These are phyloP conservation scores for Chlorociboria aeruginascens DNA, from an alignment of 495 filamentous ascomycete species.

Conservation along the genomic window DNA sequence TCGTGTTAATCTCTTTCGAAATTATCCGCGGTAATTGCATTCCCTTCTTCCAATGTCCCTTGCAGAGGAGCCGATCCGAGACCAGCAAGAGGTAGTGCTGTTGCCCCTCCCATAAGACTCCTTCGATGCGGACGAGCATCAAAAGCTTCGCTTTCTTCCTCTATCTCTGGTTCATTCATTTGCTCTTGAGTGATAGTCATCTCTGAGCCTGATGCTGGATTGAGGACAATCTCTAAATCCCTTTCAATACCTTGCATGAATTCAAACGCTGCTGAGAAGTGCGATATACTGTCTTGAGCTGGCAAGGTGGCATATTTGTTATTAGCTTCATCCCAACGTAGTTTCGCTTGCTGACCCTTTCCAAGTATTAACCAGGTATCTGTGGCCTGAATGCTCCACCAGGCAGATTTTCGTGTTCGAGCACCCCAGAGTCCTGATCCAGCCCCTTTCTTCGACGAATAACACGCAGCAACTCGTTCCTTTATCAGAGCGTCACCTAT, in stretches of 20 bases:
- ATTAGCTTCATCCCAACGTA: conserved; percentile 58
- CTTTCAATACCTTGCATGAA: conserved; percentile 52
- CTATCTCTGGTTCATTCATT: conserved; percentile 29
- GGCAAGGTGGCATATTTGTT: conserved; percentile 53
- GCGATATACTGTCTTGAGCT: conserved; percentile 39
- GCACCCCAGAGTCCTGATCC: conserved; percentile 54
- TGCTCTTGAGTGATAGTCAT: conserved; percentile 21
- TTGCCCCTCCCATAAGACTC: conserved; percentile 27
- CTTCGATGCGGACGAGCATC: conserved; percentile 25
- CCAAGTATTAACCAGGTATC: conserved; percentile 68
- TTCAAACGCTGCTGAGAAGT: conserved; percentile 44
- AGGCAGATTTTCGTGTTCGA: conserved; percentile 67
- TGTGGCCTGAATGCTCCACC: conserved; percentile 79
- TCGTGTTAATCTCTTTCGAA: conserved; percentile 14
- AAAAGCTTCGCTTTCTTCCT: conserved; percentile 51
- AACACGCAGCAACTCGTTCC: conserved; percentile 77
- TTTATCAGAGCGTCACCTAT: conserved; percentile 69
- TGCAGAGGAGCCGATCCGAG: conserved; percentile 37
- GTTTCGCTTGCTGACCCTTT: conserved; percentile 56
- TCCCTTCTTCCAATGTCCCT: conserved; percentile 2
- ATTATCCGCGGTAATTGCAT: no score
- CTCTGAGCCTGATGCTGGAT: conserved; percentile 25
- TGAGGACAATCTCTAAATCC: conserved; percentile 38
- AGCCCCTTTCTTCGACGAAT: conserved; percentile 54
- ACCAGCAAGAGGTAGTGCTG: conserved; percentile 21